A percentile compares a stretch with the other conserved stretches of the same genome.
phyloP scores from a whole-genome alignment of 805 yeast species.

The Myxozyma sirexii region DNA sequence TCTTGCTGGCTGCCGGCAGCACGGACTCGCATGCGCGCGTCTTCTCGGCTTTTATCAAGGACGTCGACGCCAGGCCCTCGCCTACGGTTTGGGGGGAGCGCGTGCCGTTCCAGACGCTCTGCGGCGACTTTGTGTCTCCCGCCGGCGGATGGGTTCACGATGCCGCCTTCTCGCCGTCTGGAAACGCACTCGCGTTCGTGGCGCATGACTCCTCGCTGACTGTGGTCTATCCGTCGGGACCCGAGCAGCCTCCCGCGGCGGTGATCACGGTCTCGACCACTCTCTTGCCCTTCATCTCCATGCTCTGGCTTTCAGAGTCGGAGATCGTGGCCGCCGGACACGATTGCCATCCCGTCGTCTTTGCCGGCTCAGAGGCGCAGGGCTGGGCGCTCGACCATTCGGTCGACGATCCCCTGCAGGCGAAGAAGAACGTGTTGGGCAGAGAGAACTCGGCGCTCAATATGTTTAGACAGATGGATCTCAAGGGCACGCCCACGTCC shows the following conservation, averaged over 20 bases:
- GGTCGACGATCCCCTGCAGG: conserved; percentile 58
- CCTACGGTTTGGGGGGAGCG: conserved; percentile 91
- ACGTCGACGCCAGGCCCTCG: conserved; percentile 79
- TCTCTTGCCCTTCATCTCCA: conserved; percentile 76
- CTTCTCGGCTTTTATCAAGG: conserved; percentile 85
- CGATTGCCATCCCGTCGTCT: conserved; percentile 87
- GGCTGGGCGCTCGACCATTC: conserved; percentile 63
- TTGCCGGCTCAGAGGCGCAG: conserved; percentile 60
- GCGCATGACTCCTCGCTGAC: conserved; percentile 86
- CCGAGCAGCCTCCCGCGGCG: conserved; percentile 64
- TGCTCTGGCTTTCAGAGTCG: conserved; percentile 67
- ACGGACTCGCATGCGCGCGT: conserved; percentile 92
- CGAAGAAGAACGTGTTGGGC: conserved; percentile 50
- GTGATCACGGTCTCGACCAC: conserved; percentile 62
- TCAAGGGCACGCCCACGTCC: conserved; percentile 74
- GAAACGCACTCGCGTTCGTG: conserved; percentile 75
- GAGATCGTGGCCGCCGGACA: conserved; percentile 87
- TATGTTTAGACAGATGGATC: conserved; percentile 93
- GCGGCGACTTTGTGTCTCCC: conserved; percentile 75
- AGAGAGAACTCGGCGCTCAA: conserved; percentile 60
- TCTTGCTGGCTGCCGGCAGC: conserved; percentile 84
- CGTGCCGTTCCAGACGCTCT: conserved; percentile 88
- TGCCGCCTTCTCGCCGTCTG: conserved; percentile 79
- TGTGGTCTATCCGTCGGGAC: conserved; percentile 74
- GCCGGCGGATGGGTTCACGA: conserved; percentile 91